These are phyloP conservation scores for Primulina tabacum DNA, from an alignment of 257 asterid genomes.

Conservation along the genomic window DNA sequence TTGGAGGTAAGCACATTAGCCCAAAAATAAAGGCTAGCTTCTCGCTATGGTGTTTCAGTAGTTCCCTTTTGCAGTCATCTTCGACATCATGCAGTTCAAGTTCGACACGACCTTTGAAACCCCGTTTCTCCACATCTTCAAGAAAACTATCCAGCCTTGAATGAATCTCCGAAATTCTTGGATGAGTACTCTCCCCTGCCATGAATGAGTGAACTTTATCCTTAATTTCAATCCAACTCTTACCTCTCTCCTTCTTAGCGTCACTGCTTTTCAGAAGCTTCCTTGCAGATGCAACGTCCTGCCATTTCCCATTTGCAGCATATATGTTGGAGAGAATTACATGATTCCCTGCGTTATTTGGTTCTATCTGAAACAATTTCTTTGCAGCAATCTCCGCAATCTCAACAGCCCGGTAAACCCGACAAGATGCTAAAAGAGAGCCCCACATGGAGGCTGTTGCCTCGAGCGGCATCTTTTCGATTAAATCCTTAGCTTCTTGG, in stretches of 20 bases:
- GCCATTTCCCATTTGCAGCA: slow-evolving; percentile 77
- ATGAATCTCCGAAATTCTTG: slow-evolving; percentile 60
- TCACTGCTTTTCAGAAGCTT: slow-evolving; percentile 61
- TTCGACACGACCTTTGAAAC: slow-evolving; percentile 63
- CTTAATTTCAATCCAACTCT: slow-evolving; percentile 85
- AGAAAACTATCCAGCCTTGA: slow-evolving; percentile 50
- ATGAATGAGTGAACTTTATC: slow-evolving; percentile 68
- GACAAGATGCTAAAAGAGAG: slow-evolving; percentile 78
- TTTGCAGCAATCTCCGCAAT: slow-evolving; percentile 76
- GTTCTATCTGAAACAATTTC: slow-evolving; percentile 71
- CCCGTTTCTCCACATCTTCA: slow-evolving; percentile 55
- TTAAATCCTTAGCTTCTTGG: slow-evolving; percentile 65
- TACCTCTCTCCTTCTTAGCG: slow-evolving; percentile 84
- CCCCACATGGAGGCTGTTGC: slow-evolving; percentile 94
- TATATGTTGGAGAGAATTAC: slow-evolving; percentile 78
- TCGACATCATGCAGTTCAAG: slow-evolving; percentile 83
- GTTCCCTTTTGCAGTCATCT: slow-evolving; percentile 57
- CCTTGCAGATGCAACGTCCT: slow-evolving; percentile 67
- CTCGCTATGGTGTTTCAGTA: slow-evolving; percentile 82
- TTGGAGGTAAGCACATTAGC: slow-evolving; percentile 59
- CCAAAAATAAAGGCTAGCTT: slow-evolving; percentile 84
- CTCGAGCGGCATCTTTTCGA: slow-evolving; percentile 70
- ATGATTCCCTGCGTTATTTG: slow-evolving; percentile 80
- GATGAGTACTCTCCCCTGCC: slow-evolving; percentile 78
- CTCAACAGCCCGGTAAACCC: slow-evolving; percentile 62